Base-by-base conservation (phyloP, 768 basidiomycete genomes). In the Xanthoconium purpureum region DNA sequence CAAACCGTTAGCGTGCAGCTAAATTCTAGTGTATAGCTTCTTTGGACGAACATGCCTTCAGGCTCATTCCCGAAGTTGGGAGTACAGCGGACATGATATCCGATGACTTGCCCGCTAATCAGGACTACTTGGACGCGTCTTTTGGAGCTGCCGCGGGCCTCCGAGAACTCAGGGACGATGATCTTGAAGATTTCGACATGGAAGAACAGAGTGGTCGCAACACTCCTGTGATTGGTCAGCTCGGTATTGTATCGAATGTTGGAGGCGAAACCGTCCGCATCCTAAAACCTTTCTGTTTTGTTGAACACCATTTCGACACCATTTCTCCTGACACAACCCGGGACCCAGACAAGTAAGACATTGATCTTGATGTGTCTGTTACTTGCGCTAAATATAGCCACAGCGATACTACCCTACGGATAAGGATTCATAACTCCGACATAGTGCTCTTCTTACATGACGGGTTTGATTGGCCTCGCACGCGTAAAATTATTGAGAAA, bases 381-480 rank as follows among this genome's bases (percentile, higher is more conserved):
- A 44, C 58, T 37, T 67, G 40, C 50, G 45, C 50, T 43, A 42
- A 37, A 48, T 36, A 6, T 50, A 84, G 81, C 44, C 62, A 69
- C 30, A 78, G 77, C 12, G 78, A 80, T 33, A 80, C 81, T 9
- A 75, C 68, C 28, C 57, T 85, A n/a, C 79, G 74, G 30, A 64
- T 89, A 54, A 78, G 84, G 28, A 63, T 91, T 6, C 76, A 80
- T 42, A 73, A 88, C 42, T 84, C 82, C 52, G 80, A 89, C 60
- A 70, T 89, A 47, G 80, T 80, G 1, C 64, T 98, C 24, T 80
- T 86, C 50, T 78, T 99, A 4, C 91, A 97, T 66, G 92, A 94
- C 54, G 97, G 97, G 2, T 99, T 94, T 64, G 97, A 99, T 68
- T 99, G 97, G 95, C 72, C 68, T 2, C 79, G 79, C 47, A 99